Conservation (phyloP, 2,329 filamentous ascomycete genomes). For the Cercospora sesami region DNA sequence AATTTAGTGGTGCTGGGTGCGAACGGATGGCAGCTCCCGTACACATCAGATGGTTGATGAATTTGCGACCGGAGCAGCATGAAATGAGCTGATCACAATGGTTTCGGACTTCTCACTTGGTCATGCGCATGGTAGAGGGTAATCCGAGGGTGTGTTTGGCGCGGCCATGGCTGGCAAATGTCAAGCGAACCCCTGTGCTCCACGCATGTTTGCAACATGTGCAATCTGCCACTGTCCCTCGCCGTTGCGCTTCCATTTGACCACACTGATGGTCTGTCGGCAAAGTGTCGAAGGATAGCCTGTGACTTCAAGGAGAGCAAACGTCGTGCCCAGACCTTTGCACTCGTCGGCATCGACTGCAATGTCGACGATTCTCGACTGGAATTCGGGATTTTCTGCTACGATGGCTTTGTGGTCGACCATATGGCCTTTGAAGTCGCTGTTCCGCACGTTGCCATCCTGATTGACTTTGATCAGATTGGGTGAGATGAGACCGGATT, state of each 20-base stretch:
- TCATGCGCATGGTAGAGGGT: too few relatives aligned
- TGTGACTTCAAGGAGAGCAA: slow-evolving; percentile 11
- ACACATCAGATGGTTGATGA: not conserved
- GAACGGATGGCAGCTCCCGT: not conserved
- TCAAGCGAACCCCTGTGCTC: slow-evolving; percentile 6
- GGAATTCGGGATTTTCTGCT: not conserved
- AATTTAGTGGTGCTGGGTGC: not conserved
- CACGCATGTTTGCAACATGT: slow-evolving; percentile 12
- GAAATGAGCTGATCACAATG: not conserved
- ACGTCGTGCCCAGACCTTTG: slow-evolving; percentile 2
- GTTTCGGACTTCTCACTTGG: not conserved
- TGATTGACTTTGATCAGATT: slow-evolving; percentile 9
- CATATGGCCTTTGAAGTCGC: slow-evolving; percentile 1
- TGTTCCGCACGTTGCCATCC: slow-evolving; percentile 7
- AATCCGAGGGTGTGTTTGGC: not conserved
- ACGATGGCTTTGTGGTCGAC: slow-evolving; percentile 1
- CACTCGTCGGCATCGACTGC: slow-evolving; percentile 10
- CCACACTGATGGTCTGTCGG: slow-evolving; percentile 10
- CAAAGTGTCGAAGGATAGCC: slow-evolving; percentile 15
- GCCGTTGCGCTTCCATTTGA: slow-evolving; percentile 12
- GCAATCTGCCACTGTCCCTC: slow-evolving; percentile 13
- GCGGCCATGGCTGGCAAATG: not conserved
- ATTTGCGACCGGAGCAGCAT: not conserved
- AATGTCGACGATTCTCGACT: slow-evolving; percentile 1
- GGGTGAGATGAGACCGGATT: slow-evolving; percentile 9